Base-by-base conservation (phyloP, 2,329 filamentous ascomycete species). In the Penicillium thymicola region DNA sequence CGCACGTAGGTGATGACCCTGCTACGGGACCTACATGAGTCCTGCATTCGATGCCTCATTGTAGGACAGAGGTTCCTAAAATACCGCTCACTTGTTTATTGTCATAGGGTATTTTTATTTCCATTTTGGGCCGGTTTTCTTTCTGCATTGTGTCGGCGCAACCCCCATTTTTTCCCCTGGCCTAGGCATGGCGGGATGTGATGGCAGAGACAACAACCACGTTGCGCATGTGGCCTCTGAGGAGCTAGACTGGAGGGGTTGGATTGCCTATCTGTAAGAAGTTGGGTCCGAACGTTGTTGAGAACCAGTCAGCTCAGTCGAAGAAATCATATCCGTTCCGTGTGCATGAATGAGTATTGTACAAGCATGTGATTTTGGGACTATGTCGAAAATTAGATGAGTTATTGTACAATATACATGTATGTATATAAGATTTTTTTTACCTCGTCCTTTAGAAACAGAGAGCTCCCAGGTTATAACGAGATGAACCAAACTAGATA, bases 161-260 rank as follows among this genome's bases (percentile, higher is more conserved):
- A 54, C 57, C 60, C 46, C 50, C 51, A 57, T 49, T 53, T 53
- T 47, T 27, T 27, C 40, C 53, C 43, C 59, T 57, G 43, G 45
- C 34, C 51, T 57, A 34, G 53, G 28, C 54, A 55, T 42, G 28
- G 52, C 57, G 50, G 57, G 34, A 59, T 56, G 57, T 42, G 16
- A 57, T 51, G 54, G 52, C 37, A 48, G 44, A 53, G 18, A 59
- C 52, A 61, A 57, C 56, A 63, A 65, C 60, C 60, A 65, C 63
- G 62, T 65, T 56, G 54, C 36, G 38, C 44, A 59, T 57, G 47
- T 53, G 57, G 45, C 36, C 57, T 50, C 42, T 54, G 28, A 18
- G 42, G 58, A 55, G 45, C 51, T 59, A 48, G 56, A 50, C 49
- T 49, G 55, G 37, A 51, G 41, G 37, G 30, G 54, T 49, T 43